Evolutionary conservation across 305 asterid species (phyloP), one percentile per base, ranked within the genome.

Genomic region (Rubia tinctorum): DNA sequence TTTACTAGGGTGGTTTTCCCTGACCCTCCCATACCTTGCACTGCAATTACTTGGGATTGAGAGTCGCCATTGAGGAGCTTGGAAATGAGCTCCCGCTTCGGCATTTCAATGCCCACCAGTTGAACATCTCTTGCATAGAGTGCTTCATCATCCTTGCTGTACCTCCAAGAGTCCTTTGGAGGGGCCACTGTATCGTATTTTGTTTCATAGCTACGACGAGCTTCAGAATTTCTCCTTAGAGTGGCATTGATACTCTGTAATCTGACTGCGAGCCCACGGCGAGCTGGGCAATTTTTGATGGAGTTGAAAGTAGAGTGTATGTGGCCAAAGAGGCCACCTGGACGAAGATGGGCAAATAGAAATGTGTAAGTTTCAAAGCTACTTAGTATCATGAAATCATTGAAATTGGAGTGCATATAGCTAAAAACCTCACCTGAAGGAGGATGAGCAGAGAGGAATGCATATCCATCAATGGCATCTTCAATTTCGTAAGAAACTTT

Each of bases 1-100:
- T 68, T 68, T 0, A 44, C 59, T 23, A 44, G 71, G 58, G 71
- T 69, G 39, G 73, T 27, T 69, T 69, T 69, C 60, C 73, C 73
- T 3, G 47, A 4, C 30, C 73, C 73, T 49, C 62, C 73, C 72
- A 68, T 69, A 2, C 73, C 73, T 14, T 47, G 25, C 15, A 58
- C 40, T 4, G 58, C 3, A 49, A 13, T 49, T 49, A 49, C 18
- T 49, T 49, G 14, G 58, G 18, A 39, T 5, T 68, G 58, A 11
- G 58, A 42, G 25, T 23, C 39, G 8, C 40, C 39, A 0, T 44
- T n/a, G 4, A 56, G 51, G 42, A 69, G 73, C 73, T 47, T n/a
- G 22, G 59, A 25, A 37, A 69, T 51, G 73, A 69, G 64, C 8
- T 69, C 6, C 15, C 53, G 40, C 40, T 69, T 69, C 11, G 64